Percentiles rank a stretch among this genome's conserved stretches.
phyloP scores from a whole-genome alignment of 2,329 filamentous ascomycete genomes.

The Beauveria asiatica region DNA sequence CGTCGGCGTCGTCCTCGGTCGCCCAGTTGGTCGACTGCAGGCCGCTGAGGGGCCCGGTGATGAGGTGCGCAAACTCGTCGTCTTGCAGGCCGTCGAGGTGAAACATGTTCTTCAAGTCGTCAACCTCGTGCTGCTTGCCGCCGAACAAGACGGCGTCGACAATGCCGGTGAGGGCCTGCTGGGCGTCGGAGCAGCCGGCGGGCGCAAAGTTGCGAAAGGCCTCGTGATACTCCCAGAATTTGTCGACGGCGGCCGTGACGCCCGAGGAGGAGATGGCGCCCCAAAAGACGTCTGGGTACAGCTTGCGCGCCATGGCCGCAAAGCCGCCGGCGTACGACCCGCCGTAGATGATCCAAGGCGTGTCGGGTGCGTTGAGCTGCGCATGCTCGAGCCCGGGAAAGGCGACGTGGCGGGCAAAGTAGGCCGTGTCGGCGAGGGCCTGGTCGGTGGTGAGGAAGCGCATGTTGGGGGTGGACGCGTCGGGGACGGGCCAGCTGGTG shows the following conservation, averaged over 20 bases:
- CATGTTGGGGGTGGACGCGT: slow-evolving; percentile 60
- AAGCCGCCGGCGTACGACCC: slow-evolving; percentile 79
- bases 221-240: slow-evolving; percentile 60
- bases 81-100: slow-evolving; percentile 17
- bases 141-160: slow-evolving; percentile 43
- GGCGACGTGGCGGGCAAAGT: slow-evolving; percentile 65
- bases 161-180: slow-evolving; percentile 46
- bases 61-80: slow-evolving; percentile 33
- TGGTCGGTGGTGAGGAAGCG: slow-evolving; percentile 81
- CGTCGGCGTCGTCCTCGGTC: slow-evolving; percentile 31
- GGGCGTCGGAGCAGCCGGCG: slow-evolving; percentile 54
- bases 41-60: slow-evolving; percentile 32
- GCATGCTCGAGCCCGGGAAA: slow-evolving; percentile 61
- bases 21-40: slow-evolving; percentile 48
- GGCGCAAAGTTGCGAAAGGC: slow-evolving; percentile 41
- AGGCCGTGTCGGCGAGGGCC: slow-evolving; percentile 70
- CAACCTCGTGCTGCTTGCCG: slow-evolving; percentile 21
- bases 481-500: slow-evolving; percentile 57
- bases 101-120: slow-evolving; percentile 37
- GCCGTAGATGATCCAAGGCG: slow-evolving; percentile 72
- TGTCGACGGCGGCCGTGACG: slow-evolving; percentile 67
- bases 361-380: slow-evolving; percentile 55
- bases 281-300: slow-evolving; percentile 73
- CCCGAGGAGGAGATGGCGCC: slow-evolving; percentile 74
- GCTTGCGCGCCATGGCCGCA: slow-evolving; percentile 64